Conservation (phyloP, 192 early-diverging fungal species). For the Backusella liffmaniae region DNA sequence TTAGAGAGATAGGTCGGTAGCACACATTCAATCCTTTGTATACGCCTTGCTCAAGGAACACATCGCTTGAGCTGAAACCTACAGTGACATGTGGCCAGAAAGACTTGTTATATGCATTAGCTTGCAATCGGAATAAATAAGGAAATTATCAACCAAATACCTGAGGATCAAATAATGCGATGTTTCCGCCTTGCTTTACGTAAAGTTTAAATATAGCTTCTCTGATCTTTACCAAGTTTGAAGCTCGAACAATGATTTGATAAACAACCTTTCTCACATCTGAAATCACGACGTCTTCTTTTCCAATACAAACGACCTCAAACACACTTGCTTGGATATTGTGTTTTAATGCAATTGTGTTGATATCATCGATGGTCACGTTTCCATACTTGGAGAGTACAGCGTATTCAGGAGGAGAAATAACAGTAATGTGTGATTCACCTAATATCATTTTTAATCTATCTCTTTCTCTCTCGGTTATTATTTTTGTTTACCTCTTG, state of each 20-base stretch:
- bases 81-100: constrained; percentile 72
- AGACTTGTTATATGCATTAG: constrained; percentile 18
- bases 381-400: constrained; percentile 49
- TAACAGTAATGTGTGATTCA: constrained; percentile 72
- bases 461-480: neutral
- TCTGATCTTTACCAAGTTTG: constrained; percentile 50
- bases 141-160: constrained; percentile 7
- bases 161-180: constrained; percentile 62
- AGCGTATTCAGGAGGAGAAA: constrained; percentile 67
- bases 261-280: constrained; percentile 27
- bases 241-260: constrained; percentile 47
- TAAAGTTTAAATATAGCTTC: constrained; percentile 55
- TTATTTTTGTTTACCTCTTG: constrained; percentile 11
- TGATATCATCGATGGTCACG: constrained; percentile 65
- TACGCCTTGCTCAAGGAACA: constrained; percentile 65
- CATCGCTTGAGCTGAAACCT: constrained; percentile 61
- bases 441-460: constrained; percentile 26
- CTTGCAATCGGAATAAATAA: neutral
- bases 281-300: constrained; percentile 37
- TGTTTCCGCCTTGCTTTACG: constrained; percentile 61
- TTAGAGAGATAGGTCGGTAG: constrained; percentile 44
- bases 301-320: constrained; percentile 59
- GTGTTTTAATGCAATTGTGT: constrained; percentile 48
- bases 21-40: constrained; percentile 73
- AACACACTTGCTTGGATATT: constrained; percentile 59